A percentile compares a stretch with the other conserved stretches of the same genome.
phyloP scores from a whole-genome alignment of 2,329 filamentous ascomycete species.

The Fusarium sterilihyphosum region DNA sequence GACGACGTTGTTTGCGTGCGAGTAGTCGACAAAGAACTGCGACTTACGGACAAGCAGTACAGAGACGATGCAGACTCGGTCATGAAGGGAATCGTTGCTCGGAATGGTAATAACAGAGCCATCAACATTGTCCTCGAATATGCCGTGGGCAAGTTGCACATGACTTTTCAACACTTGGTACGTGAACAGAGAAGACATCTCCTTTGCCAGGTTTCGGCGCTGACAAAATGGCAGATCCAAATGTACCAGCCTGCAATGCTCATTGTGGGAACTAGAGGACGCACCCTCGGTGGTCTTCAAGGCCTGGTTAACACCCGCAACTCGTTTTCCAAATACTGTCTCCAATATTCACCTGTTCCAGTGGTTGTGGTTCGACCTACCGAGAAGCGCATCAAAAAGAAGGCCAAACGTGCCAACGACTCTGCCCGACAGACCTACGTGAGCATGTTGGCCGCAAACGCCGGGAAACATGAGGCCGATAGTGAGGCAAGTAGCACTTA shows the following conservation, averaged over 20 bases:
- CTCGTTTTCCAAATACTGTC: constrained; percentile 92
- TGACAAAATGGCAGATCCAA: constrained; percentile 70
- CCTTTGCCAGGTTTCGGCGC: neutral
- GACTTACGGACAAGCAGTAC: constrained; percentile 76
- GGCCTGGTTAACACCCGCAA: constrained; percentile 80
- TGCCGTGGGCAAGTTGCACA: constrained; percentile 87
- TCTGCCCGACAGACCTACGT: constrained; percentile 79
- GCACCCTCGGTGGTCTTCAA: constrained; percentile 86
- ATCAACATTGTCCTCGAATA: constrained; percentile 89
- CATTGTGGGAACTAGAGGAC: constrained; percentile 87
- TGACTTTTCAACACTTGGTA: constrained; percentile 91
- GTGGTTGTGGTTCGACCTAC: constrained; percentile 92
- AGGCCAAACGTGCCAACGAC: constrained; percentile 83
- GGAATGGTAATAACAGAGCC: constrained; percentile 82
- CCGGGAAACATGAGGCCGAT: constrained; percentile 67
- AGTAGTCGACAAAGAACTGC: constrained; percentile 85
- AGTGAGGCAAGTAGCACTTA: constrained; percentile 63
- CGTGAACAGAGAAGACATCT: constrained; percentile 38
- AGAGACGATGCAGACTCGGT: constrained; percentile 78
- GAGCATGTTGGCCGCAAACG: constrained; percentile 75
- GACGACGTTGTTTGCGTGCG: constrained; percentile 92
- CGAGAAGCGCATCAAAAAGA: constrained; percentile 89
- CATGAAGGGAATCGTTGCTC: constrained; percentile 79
- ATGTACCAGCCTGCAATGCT: constrained; percentile 92
- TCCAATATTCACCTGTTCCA: constrained; percentile 92